Evolutionary conservation across 768 basidiomycete genomes (phyloP), one percentile per base, ranked within the genome.

Genomic region (Hygrocybe punicea): DNA sequence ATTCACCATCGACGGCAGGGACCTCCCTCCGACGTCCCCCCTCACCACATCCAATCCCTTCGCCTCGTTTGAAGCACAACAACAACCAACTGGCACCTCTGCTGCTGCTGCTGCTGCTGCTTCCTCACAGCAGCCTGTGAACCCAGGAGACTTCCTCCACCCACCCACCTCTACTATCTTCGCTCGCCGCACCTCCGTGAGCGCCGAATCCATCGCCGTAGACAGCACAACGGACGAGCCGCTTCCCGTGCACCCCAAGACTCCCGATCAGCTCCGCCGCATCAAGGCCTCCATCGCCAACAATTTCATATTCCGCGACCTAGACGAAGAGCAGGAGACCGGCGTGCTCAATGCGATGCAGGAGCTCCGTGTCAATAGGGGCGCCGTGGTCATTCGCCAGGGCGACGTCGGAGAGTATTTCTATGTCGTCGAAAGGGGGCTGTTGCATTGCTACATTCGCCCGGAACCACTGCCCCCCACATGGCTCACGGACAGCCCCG

Each of bases 331-430:
- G 66, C 96, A 98, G 72, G 89, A 91, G 71, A 84, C 83, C 1
- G 93, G 94, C 45, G 96, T 95, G 17, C 77, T 98, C 21, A 89
- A 89, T 55, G 97, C 97, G 23, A 98, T 99, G 95, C 89, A 88
- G 70, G 97, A 99, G 74, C 81, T 84, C 46, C 77, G 73, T 6
- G 84, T 91, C 13, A 74, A 72, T 29, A 76, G 82, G 59, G 86
- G 87, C 60, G 87, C 94, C 62, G 86, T 95, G n/a, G 87, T 99
- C 59, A 98, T 99, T 63, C 84, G 90, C 50, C 97, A 99, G 71
- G 97, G 97, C 47, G 95, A 97, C 63, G 90, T 92, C 17, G 97
- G 97, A 53, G 95, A 98, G 65, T 94, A 86, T 73, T 98, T 98
- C 71, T 99, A 99, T 72, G 91, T 98, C 53, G 93, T 98, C 61